Evolutionary conservation across 768 basidiomycete genomes (phyloP).

Genomic region (Naganishia onofrii): DNA sequence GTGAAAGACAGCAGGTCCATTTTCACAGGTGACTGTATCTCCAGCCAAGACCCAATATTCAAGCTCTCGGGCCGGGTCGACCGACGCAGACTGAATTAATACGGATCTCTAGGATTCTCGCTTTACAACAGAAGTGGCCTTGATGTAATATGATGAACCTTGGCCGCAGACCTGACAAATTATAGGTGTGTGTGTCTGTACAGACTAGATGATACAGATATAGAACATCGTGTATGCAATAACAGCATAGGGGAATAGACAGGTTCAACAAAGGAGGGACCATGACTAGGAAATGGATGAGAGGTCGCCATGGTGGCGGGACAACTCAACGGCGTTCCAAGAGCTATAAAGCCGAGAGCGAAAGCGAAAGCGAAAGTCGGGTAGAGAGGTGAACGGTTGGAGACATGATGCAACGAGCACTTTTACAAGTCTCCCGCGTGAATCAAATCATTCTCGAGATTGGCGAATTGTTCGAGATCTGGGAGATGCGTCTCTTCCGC

Average conservation of each 20-base stretch:
- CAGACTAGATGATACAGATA: background rate
- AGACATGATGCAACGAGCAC: background rate
- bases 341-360: background rate
- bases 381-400: background rate
- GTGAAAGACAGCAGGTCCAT: background rate
- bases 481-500: background rate
- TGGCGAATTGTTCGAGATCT: background rate
- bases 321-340: background rate
- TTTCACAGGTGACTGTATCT: too few species aligned
- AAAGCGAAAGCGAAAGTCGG: slow-evolving; percentile 22
- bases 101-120: too few species aligned
- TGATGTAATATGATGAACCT: background rate
- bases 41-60: too few species aligned
- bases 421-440: background rate
- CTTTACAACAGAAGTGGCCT: too few species aligned
- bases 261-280: background rate
- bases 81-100: too few species aligned
- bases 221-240: background rate
- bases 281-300: background rate
- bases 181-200: background rate
- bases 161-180: background rate
- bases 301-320: background rate
- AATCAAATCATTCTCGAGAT: background rate
- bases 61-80: too few species aligned
- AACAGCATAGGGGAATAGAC: background rate